Conservation (phyloP, 202 grass and related monocot species). For the Carex sylvatica region DNA sequence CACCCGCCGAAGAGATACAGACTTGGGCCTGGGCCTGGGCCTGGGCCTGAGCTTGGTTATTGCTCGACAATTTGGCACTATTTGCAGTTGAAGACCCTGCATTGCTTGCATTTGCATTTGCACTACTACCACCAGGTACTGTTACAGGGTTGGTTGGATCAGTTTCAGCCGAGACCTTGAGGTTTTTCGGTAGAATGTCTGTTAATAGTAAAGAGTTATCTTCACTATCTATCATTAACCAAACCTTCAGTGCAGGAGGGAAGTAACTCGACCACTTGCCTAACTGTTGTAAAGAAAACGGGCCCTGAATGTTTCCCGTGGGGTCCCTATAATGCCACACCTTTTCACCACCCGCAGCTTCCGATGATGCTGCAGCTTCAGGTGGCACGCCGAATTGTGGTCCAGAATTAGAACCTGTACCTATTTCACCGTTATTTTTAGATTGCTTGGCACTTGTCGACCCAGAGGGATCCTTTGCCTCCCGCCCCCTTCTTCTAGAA, state of each 20-base stretch:
- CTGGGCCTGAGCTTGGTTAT: neutral
- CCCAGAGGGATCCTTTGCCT: constrained; percentile 23
- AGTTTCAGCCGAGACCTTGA: constrained; percentile 50
- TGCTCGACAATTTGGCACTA: constrained; percentile 2
- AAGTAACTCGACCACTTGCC: constrained; percentile 86
- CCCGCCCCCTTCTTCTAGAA: constrained; percentile 40
- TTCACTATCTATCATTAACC: constrained; percentile 90
- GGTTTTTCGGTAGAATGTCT: constrained; percentile 68
- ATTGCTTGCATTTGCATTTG: constrained; percentile 9
- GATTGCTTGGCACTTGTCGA: neutral
- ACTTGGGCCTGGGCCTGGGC: neutral
- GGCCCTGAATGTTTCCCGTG: constrained; percentile 86
- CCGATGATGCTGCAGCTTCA: constrained; percentile 34
- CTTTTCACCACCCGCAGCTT: constrained; percentile 63
- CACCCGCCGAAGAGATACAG: neutral
- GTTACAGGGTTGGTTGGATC: constrained; percentile 26
- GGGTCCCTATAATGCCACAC: constrained; percentile 99
- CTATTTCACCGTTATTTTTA: constrained; percentile 11
- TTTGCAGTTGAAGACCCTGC: neutral
- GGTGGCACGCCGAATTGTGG: constrained; percentile 32
- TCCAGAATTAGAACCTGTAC: constrained; percentile 1
- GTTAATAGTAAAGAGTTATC: constrained; percentile 77
- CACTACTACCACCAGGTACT: constrained; percentile 9
- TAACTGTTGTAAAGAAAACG: constrained; percentile 77
- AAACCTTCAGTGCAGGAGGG: constrained; percentile 76